Conservation (phyloP, 2,329 filamentous ascomycete species). For the Pleurostoma richardsiae region DNA sequence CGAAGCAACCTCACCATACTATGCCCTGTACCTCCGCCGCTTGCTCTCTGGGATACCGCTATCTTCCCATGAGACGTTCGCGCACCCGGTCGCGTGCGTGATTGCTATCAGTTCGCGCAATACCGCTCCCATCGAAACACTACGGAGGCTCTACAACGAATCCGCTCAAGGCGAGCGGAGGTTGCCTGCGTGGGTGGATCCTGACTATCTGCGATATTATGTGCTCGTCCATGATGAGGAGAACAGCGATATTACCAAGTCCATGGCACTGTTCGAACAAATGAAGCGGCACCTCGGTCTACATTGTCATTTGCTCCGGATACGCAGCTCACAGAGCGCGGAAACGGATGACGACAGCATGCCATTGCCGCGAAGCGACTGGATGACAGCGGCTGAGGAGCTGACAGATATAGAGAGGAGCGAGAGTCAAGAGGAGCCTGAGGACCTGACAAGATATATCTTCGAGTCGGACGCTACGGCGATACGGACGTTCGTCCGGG, state of each 20-base stretch:
- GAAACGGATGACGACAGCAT: conserved; percentile 90
- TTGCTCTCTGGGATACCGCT: conserved; percentile 75
- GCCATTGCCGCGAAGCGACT: conserved; percentile 75
- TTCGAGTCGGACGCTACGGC: conserved; percentile 90
- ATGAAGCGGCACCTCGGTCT: conserved; percentile 99
- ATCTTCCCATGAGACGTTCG: conserved; percentile 85
- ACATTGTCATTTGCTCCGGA: conserved; percentile 85
- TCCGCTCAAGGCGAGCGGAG: conserved; percentile 72
- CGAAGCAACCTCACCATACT: conserved; percentile 68
- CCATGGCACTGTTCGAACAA: conserved; percentile 87
- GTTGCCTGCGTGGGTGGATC: conserved; percentile 80
- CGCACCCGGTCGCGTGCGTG: conserved; percentile 89
- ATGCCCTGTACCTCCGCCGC: conserved; percentile 77
- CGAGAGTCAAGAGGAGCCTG: conserved; percentile 65
- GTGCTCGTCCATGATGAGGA: conserved; percentile 96
- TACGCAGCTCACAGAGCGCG: conserved; percentile 79
- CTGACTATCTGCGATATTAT: conserved; percentile 92
- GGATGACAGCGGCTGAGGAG: conserved; percentile 85
- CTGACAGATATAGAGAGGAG: conserved; percentile 65
- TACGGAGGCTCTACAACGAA: conserved; percentile 77
- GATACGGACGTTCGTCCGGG: conserved; percentile 82
- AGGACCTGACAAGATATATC: conserved; percentile 70
- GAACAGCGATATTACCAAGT: conserved; percentile 84
- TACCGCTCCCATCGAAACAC: conserved; percentile 75
- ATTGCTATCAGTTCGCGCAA: conserved; percentile 93